Percentiles rank a stretch among this genome's conserved stretches.
Conservation (phyloP, 139 green algal genomes). For the Tetradesmus obliquus region DNA sequence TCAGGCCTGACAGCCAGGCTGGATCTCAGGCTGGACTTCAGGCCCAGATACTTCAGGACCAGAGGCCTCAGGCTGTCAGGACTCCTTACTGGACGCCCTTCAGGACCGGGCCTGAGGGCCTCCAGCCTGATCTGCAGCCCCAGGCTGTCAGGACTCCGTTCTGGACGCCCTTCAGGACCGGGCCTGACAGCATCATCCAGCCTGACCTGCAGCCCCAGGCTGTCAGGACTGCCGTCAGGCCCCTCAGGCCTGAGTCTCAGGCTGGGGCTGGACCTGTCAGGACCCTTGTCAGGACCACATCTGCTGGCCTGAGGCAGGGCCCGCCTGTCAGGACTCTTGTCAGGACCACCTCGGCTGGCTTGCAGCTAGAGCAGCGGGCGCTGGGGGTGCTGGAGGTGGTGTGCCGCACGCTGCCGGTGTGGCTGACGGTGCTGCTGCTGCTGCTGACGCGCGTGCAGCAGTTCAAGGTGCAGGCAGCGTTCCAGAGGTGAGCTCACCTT, state of each 20-base stretch:
- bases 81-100: neutral
- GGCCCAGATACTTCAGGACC: too few relatives aligned
- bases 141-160: too few relatives aligned
- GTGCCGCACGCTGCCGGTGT: constrained; percentile 9
- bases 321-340: neutral
- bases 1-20: neutral
- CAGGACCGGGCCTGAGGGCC: too few relatives aligned
- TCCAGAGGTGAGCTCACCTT: neutral
- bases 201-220: too few relatives aligned
- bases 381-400: neutral
- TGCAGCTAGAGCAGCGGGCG: neutral
- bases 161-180: too few relatives aligned
- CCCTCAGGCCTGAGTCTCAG: too few relatives aligned
- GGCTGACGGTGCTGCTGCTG: constrained; percentile 33
- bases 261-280: too few relatives aligned
- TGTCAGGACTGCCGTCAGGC: too few relatives aligned
- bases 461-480: neutral
- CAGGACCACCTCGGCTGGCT: neutral
- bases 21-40: neutral
- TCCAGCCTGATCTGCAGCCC: too few relatives aligned
- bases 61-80: neutral
- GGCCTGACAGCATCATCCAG: too few relatives aligned
- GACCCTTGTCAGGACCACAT: neutral
- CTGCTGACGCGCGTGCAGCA: neutral
- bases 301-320: neutral